Evolutionary conservation across 2,329 filamentous ascomycete species (phyloP), one percentile per base, ranked within the genome.

Genomic region (Hypoxylon sp.): DNA sequence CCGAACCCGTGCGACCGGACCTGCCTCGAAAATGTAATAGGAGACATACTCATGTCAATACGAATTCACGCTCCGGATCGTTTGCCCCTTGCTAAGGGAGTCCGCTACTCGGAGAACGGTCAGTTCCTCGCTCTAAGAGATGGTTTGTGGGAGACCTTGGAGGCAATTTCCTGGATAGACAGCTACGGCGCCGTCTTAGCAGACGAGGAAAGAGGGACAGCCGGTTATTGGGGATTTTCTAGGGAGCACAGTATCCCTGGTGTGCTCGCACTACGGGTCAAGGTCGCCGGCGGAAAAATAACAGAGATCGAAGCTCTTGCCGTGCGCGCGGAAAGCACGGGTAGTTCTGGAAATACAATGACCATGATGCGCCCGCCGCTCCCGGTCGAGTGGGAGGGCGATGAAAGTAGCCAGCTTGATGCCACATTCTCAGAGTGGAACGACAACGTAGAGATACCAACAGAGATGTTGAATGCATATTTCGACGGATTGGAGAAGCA

Each of bases 281-380:
- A 67, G 32, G 67, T 73, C 9, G 60, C 38, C 3, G 51, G 38
- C 2, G 65, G 67, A 3, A 61, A 68, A 34, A 69, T 74, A 49
- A 65, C 65, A 14, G 69, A 72, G 51, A 65, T 73, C 38, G 72
- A 74, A 38, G 66, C 67, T 1, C 52, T 71, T 46, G 63, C 60
- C 32, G 69, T 74, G 23, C 71, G 72, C 25, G 72, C 69, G 6
- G 72, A 74, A 57, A 41, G 45, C 2, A 53, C 49, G 0, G 69
- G 58, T 9, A 61, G 58, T n/a, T 63, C 69, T 32, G 71, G 71
- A 25, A 69, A 71, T 2, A 74, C 66, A 2, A 43, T 68, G 30
- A 74, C 71, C 1, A 59, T 74, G 23, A 74, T 74, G 69, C 71
- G 72, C 1, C 71, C 72, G 28, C 71, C 71, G 6, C 66, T 73